Base-by-base conservation (phyloP, 2,329 filamentous ascomycete genomes). In the Exophiala bonariae region DNA sequence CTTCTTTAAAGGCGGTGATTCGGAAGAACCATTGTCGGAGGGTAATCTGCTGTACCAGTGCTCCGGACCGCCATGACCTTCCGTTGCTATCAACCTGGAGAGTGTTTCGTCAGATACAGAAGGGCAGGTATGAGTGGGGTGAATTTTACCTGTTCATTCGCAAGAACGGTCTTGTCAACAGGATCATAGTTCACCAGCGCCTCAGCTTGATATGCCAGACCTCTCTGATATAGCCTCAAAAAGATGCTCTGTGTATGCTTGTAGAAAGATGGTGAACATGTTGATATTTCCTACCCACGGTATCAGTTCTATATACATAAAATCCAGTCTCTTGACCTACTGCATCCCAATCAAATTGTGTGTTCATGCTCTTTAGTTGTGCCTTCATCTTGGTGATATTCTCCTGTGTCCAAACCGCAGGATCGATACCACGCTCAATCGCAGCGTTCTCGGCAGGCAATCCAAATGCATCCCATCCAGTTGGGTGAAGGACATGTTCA, bases 381-480 rank as follows among this genome's bases (percentile, higher is more conserved):
- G 81, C 75, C 74, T 90, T 95, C 90, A 96, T 95, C 60, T 80
- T 84, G 31, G 75, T 74, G 59, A 96, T 95, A 62, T 96, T 96
- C 58, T 76, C 74, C 61, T 76, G 78, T 1, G 90, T 96, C 90
- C 90, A 96, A 6, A 74, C 75, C 6, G 80, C 85, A 1, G 90
- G 89, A 61, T 87, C 81, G 50, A 92, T 77, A 10, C 88, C 87
- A 52, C 86, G 76, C 68, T 95, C 88, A 47, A 95, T 86, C 7
- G 90, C 90, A 14, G 90, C 90, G 70, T 96, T 96, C 67, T 96
- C 90, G 34, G 90, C 90, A 9, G 90, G 90, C 46, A 96, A 72
- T 2, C 90, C 90, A 69, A 96, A 95, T 4, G 89, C 87, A 73
- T 96, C 90, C 89, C 90, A 96, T 9, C 90, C 90, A 79, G 95